Evolutionary conservation across 805 yeast species (phyloP), one percentile per base, ranked within the genome.

Genomic region (Ogataea trehalophila): DNA sequence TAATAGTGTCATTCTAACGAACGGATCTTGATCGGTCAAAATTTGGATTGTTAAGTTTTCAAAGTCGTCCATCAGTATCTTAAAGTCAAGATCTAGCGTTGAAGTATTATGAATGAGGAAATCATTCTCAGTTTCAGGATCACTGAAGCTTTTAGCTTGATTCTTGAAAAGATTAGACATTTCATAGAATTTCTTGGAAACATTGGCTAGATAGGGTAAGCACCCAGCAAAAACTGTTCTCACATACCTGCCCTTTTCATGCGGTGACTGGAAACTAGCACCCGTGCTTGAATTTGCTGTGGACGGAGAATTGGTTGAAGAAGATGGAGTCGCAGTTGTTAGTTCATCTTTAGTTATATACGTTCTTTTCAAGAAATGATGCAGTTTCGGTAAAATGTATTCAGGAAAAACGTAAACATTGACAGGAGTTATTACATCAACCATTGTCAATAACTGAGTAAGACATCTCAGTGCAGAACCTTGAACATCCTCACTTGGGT

Each of bases 401-500:
- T 91, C 97, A 0, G 90, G 79, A 59, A 90, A 89, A 4, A 92
- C 68, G 41, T 81, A 75, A 16, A 79, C 85, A 60, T 94, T 92
- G 34, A 88, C 76, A 0, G 92, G 87, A 0, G 86, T 81, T 11
- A 91, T 74, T 0, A 74, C 72, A 23, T 80, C 77, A 37, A 90
- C 84, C 53, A 83, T 71, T 6, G 72, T 65, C 37, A 92, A 65
- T 2, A 94, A 65, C 37, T 87, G 91, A 0, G 95, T 80, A 41
- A 87, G 59, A 2, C 83, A 69, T 41, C 79, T 70, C 7, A 94
- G 56, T 0, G 95, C 87, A 3, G 80, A 69, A 1, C 81, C 75
- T 44, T 84, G 86, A 4, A 89, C 94, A 41, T 74, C 77, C 0
- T 80, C 73, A 17, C 83, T 74, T 1, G 74, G 68, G 50, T 88